phyloP scores from a whole-genome alignment of 352 stramenopile genomes.

The Saprolegnia diclina region DNA sequence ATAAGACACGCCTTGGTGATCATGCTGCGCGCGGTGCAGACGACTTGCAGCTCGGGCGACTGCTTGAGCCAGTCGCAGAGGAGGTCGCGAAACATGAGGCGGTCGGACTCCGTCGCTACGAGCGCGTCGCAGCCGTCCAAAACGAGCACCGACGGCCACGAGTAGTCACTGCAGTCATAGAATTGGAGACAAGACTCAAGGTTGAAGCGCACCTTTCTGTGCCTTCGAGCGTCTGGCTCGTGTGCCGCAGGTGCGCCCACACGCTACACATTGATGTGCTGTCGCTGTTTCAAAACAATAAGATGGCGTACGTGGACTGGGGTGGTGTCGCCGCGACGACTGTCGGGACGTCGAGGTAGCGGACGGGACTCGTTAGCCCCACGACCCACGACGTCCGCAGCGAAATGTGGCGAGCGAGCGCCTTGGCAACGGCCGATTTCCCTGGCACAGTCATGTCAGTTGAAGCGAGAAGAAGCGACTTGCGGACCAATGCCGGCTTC shows the following conservation, averaged over 20 bases:
- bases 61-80: not conserved
- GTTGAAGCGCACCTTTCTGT: not conserved
- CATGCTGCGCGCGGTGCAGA: slow-evolving; percentile 9
- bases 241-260: not conserved
- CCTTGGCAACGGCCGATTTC: slow-evolving; percentile 4
- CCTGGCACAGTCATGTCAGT: not conserved
- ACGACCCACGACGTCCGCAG: not conserved
- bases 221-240: slow-evolving; percentile 1
- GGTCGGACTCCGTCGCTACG: not conserved
- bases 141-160: slow-evolving; percentile 18
- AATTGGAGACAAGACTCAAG: not conserved
- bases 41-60: not conserved
- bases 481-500: not conserved
- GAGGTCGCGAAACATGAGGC: not conserved
- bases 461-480: too few relatives aligned
- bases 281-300: not conserved
- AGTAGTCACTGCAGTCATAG: not conserved
- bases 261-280: not conserved
- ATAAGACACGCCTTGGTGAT: slow-evolving; percentile 4
- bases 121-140: slow-evolving; percentile 17
- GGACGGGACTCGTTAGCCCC: not conserved
- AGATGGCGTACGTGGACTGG: not conserved
- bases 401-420: not conserved
- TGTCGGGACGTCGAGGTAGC: not conserved
- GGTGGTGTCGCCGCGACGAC: not conserved